Percentiles rank a stretch among this genome's conserved stretches.
Conservation (phyloP, 163 green algal species). For the Chloromonas sp. region DNA sequence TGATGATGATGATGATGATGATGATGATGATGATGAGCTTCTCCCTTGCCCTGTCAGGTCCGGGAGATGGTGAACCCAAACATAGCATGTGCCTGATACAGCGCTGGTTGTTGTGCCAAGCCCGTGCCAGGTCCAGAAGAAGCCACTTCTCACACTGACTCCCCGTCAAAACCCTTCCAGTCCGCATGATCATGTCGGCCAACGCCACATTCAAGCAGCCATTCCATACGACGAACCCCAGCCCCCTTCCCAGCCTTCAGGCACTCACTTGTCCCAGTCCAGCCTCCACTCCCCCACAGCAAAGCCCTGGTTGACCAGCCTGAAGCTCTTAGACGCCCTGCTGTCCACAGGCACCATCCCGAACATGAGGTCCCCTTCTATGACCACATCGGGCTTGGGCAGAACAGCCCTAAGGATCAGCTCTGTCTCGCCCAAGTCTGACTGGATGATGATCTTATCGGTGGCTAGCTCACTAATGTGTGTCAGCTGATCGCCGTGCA, state of each 20-base stretch:
- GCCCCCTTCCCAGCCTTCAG: not conserved
- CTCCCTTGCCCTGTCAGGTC: no score
- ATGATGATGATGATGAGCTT: no score
- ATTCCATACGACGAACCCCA: no score
- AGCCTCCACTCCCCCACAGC: constrained; percentile 15
- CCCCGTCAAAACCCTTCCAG: no score
- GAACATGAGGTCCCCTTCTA: constrained; percentile 37
- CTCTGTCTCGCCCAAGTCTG: constrained; percentile 25
- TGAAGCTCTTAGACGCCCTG: constrained; percentile 29
- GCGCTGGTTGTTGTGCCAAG: no score
- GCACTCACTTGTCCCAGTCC: constrained; percentile 26
- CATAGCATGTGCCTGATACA: no score
- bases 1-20: no score
- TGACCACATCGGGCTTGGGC: constrained; percentile 18
- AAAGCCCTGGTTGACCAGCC: constrained; percentile 28
- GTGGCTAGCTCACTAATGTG: constrained; percentile 15
- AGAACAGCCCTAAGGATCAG: constrained; percentile 20
- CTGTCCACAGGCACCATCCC: constrained; percentile 33
- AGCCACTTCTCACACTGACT: no score
- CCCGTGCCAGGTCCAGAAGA: no score
- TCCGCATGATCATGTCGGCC: no score
- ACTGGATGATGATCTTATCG: constrained; percentile 33
- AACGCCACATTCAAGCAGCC: no score
- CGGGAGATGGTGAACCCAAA: no score
- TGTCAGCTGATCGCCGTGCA: constrained; percentile 25